Evolutionary conservation across 192 early-diverging fungal species (phyloP).

Genomic region (Hyaloraphidium curvatum): DNA sequence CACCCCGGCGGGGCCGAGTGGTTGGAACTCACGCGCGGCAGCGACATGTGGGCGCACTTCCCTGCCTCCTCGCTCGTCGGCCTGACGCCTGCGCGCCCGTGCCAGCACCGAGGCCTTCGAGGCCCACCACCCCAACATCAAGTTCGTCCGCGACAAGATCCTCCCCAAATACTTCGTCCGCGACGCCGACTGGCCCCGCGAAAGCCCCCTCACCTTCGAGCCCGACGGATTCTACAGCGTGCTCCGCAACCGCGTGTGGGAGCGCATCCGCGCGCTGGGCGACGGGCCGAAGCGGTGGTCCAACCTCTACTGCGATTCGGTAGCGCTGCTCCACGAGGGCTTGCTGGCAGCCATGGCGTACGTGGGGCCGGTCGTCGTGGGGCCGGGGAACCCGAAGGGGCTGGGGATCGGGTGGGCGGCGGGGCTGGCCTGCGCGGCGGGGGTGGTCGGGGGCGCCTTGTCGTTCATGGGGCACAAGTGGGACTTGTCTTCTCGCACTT

Average conservation of each 20-base stretch:
- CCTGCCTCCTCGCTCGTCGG: too few species aligned
- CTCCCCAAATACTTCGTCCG: constrained; percentile 4
- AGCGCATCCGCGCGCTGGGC: not conserved
- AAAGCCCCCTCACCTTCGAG: not conserved
- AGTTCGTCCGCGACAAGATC: not conserved
- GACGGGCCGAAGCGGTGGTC: not conserved
- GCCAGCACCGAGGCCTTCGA: constrained; percentile 2
- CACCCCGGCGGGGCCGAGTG: constrained; percentile 1
- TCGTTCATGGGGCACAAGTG: not conserved
- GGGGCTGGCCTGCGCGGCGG: not conserved
- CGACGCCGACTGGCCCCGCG: not conserved
- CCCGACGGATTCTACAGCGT: not conserved
- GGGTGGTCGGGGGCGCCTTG: not conserved
- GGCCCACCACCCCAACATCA: constrained; percentile 2
- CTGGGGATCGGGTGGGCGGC: not conserved
- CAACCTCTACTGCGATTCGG: not conserved
- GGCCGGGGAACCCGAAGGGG: not conserved
- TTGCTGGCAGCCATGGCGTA: not conserved
- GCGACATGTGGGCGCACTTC: not conserved
- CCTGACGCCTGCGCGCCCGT: too few species aligned
- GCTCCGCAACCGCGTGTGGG: not conserved
- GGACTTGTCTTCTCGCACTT: too few species aligned
- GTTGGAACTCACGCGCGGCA: not conserved
- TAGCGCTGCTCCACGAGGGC: not conserved
- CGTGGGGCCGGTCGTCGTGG: not conserved